These are phyloP conservation scores for Monosporozyma aerobia DNA, from an alignment of 805 yeast genomes.

Conservation along the genomic window DNA sequence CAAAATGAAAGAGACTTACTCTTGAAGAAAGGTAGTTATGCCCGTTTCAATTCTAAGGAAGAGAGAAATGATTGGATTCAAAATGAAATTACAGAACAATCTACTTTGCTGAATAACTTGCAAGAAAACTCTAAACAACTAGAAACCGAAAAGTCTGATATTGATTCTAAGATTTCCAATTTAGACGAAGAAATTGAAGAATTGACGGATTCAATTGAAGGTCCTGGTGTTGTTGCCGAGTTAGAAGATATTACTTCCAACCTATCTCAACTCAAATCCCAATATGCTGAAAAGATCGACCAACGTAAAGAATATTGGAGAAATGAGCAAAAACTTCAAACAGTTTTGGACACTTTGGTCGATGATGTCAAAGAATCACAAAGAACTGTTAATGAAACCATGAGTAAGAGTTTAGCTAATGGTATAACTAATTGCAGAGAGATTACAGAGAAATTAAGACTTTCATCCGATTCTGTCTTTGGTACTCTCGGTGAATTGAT, in stretches of 20 bases:
- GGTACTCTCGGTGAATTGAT: conserved; percentile 86
- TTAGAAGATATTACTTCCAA: conserved; percentile 26
- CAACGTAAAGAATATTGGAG: conserved; percentile 71
- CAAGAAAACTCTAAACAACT: conserved; percentile 10
- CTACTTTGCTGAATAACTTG: conserved; percentile 20
- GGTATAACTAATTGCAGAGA: conserved; percentile 64
- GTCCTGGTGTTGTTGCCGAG: conserved; percentile 28
- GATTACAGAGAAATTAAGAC: conserved; percentile 50
- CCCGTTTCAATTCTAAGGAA: conserved; percentile 43
- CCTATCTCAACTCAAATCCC: conserved; percentile 29
- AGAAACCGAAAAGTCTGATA: conserved; percentile 6
- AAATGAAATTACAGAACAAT: conserved; percentile 37
- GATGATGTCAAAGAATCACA: conserved; percentile 51
- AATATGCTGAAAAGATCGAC: conserved; percentile 44
- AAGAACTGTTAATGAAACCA: conserved; percentile 56
- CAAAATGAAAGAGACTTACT: conserved; percentile 51
- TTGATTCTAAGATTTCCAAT: conserved; percentile 13
- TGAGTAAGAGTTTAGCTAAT: conserved; percentile 59
- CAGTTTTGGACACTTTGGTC: conserved; percentile 45
- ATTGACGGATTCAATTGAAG: conserved; percentile 32
- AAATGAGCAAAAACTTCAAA: conserved; percentile 55
- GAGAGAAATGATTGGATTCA: conserved; percentile 66
- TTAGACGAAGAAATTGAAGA: conserved; percentile 28
- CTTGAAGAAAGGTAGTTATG: conserved; percentile 61
- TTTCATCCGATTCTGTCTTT: conserved; percentile 49